Conservation (phyloP, 192 early-diverging fungal species). For the Entomortierella parvispora region DNA sequence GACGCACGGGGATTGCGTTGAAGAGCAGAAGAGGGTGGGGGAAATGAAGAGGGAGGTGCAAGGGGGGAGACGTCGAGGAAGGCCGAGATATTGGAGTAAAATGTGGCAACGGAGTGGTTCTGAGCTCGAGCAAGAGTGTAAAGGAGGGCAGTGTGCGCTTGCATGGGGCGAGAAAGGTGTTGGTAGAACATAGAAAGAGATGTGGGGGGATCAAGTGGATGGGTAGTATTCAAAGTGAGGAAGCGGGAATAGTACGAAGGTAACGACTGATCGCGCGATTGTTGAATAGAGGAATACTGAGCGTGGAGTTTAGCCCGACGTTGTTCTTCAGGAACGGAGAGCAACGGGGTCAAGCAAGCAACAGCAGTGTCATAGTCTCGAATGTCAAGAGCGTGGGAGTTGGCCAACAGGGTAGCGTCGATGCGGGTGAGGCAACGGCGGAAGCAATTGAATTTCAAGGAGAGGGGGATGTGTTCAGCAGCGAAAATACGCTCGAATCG, state of each 20-base stretch:
- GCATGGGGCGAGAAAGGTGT: not conserved
- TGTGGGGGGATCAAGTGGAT: not conserved
- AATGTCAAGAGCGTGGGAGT: not conserved
- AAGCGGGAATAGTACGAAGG: not conserved
- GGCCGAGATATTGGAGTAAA: not conserved
- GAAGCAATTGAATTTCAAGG: slow-evolving; percentile 8
- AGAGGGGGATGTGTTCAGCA: not conserved
- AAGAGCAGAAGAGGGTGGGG: not conserved
- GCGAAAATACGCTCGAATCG: slow-evolving; percentile 11
- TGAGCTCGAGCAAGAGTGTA: not conserved
- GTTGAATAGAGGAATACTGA: slow-evolving; percentile 1
- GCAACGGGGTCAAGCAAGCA: not conserved
- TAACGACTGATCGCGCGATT: slow-evolving; percentile 2
- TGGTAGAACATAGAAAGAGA: not conserved
- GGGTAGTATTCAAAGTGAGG: not conserved
- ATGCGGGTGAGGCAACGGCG: slow-evolving; percentile 6
- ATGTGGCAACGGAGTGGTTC: not conserved
- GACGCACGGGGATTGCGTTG: not conserved
- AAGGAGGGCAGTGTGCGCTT: not conserved
- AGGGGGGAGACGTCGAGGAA: slow-evolving; percentile 1
- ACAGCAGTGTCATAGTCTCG: slow-evolving; percentile 8
- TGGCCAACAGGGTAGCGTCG: not conserved
- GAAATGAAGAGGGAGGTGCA: not conserved
- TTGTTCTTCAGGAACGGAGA: not conserved
- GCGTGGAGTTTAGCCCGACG: not conserved